Conservation (phyloP, 805 yeast species). For the Tetrapisispora iriomotensis region DNA sequence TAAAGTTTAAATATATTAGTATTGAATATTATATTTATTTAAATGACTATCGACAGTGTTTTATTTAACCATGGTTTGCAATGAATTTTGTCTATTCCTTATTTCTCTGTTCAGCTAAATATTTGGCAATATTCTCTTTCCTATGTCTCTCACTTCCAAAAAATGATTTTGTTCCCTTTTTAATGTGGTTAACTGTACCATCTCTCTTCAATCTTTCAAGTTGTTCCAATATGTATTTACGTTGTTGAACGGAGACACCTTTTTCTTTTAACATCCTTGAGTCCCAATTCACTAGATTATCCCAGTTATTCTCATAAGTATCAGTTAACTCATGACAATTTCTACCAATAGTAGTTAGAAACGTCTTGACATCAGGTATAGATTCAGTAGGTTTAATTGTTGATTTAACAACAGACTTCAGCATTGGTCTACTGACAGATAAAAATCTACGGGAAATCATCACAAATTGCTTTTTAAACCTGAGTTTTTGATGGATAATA, state of each 20-base stretch:
- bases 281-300: conserved; percentile 48
- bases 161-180: conserved; percentile 58
- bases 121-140: conserved; percentile 52
- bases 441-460: conserved; percentile 3
- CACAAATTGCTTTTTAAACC: too few relatives aligned
- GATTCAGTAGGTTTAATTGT: conserved; percentile 42
- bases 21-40: too few relatives aligned
- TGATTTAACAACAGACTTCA: conserved; percentile 2
- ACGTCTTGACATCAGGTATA: conserved; percentile 63
- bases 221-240: conserved; percentile 70
- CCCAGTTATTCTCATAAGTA: conserved; percentile 61
- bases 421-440: not conserved
- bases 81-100: not conserved
- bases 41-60: too few relatives aligned
- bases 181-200: conserved; percentile 44
- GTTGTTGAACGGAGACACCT: conserved; percentile 64
- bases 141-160: conserved; percentile 84
- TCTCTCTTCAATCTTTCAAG: conserved; percentile 55
- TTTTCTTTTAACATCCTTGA: conserved; percentile 54
- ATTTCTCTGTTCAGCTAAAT: conserved; percentile 24
- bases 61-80: too few relatives aligned
- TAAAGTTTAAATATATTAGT: too few relatives aligned
- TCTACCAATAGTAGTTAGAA: conserved; percentile 73
- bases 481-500: too few relatives aligned
- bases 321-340: conserved; percentile 57